Evolutionary conservation across 2,329 filamentous ascomycete genomes (phyloP), one percentile per base, ranked within the genome.

Genomic region (Lasiodiplodia sp.): DNA sequence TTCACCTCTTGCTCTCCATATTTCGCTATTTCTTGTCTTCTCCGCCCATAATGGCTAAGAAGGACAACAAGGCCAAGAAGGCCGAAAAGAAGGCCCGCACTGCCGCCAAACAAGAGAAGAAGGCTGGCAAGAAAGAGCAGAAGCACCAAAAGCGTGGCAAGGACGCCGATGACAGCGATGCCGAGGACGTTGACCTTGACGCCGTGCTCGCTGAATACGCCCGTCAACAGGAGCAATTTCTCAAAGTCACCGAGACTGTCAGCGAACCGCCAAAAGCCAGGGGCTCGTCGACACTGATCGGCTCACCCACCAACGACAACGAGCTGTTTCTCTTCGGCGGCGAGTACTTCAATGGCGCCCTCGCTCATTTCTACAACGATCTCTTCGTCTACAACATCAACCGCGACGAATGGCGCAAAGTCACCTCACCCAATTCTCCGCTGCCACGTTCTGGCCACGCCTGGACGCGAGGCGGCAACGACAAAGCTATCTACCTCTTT

Each of bases 301-400:
- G 93, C 23, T 95, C 92, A 49, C 96, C 96, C 1, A 88, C 91
- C 38, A 95, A 96, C 81, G 88, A 87, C 74, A 96, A 96, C 80
- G 94, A 96, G 78, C 82, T 99, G 68, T 90, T 98, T 72, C 83
- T 98, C 5, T 99, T 96, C 79, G 96, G 95, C 18, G 96, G 96
- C 72, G 96, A 99, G 83, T 96, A 94, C 77, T 98, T 93, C 82
- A 97, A 98, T 81, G 96, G 96, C 4, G 92, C 92, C 2, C 83
- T 96, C 68, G 96, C 95, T 1, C 83, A 83, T 1, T 91, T 91
- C 79, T 91, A 85, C 80, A 91, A 90, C 75, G 89, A 91, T 72
- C 80, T 91, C 3, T 89, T 86, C 73, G 83, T 91, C 44, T 91
- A 91, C 75, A 85, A 96, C 80, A 91, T 94, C 79, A 92, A 92